Base-by-base conservation (phyloP, 768 basidiomycete genomes). In the Gymnopilus dilepis region DNA sequence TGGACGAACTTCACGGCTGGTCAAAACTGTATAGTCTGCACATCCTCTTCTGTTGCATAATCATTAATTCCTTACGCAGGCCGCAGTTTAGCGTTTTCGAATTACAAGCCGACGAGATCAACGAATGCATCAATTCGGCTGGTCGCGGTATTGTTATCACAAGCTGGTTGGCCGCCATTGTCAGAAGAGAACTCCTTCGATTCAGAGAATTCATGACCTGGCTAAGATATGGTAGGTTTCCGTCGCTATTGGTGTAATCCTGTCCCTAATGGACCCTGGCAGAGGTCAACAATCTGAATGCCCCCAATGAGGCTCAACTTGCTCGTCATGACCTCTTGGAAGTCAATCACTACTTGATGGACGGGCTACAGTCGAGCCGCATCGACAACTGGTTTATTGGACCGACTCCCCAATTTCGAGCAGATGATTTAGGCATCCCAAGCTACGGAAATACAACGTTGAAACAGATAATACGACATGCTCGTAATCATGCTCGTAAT, bases 341-440 rank as follows among this genome's bases (percentile, higher is more conserved):
- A 79, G 92, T 91, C 54, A 91, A 91, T 72, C 84, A 86, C 65
- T 94, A 94, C 72, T 79, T 94, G 68, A 85, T 84, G 67, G 85
- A 84, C 42, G 90, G 92, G 50, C 81, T 94, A 43, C 78, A 82
- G 55, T 77, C 79, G 56, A 92, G 89, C 72, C 76, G 81, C 52
- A 84, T 94, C 74, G 92, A 94, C 77, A 82, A 81, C 65, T 94
- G 92, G 90, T 94, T 94, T 73, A 80, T 80, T 71, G 91, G 90
- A 19, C 83, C 85, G 17, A 71, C 80, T 28, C 86, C 87, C 22
- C 72, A 71, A 47, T 86, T 88, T 70, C 75, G 77, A 15, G 75
- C 80, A 24, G 72, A 71, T 62, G 83, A 86, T 67, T 67, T 87
- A 40, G 84, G 84, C 56, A 73, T 84, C 55, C 76, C 81, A 43